phyloP scores from a whole-genome alignment of 495 filamentous ascomycete species.

The Aspergillus sparsus region DNA sequence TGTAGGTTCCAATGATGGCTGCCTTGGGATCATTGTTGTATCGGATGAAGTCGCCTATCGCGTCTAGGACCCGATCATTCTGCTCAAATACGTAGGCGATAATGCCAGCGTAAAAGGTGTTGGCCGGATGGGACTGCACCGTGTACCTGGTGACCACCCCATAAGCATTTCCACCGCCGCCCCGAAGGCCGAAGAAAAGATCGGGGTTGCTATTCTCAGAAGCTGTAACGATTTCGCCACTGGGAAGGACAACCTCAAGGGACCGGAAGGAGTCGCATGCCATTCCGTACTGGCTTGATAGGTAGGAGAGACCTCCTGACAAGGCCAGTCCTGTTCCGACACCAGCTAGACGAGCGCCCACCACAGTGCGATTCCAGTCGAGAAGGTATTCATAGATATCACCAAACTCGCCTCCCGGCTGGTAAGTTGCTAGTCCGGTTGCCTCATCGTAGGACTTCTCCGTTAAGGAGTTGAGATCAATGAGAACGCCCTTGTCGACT shows the following conservation, averaged over 20 bases:
- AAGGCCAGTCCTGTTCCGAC: slow-evolving; percentile 14
- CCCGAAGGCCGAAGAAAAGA: slow-evolving; percentile 16
- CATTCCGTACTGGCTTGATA: slow-evolving; percentile 15
- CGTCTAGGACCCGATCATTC: slow-evolving; percentile 8
- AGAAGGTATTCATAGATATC: slow-evolving; percentile 15
- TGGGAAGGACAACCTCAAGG: slow-evolving; percentile 17
- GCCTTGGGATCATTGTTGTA: slow-evolving; percentile 18
- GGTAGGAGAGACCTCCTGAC: slow-evolving; percentile 17
- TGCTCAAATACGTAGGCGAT: slow-evolving; percentile 17
- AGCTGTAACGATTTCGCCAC: slow-evolving; percentile 8
- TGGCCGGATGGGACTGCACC: slow-evolving; percentile 13
- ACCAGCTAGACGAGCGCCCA: slow-evolving; percentile 13
- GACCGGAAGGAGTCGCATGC: slow-evolving; percentile 20
- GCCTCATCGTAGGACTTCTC: slow-evolving; percentile 5
- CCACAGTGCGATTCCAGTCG: slow-evolving; percentile 15
- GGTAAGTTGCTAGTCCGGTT: slow-evolving; percentile 10
- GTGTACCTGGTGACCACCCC: slow-evolving; percentile 18
- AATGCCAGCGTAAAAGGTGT: slow-evolving; percentile 16
- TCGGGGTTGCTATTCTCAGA: slow-evolving; percentile 7
- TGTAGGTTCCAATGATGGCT: slow-evolving; percentile 18
- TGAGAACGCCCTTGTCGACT: slow-evolving; percentile 16
- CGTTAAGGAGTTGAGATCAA: slow-evolving; percentile 9
- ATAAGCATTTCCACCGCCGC: slow-evolving; percentile 17
- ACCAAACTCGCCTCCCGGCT: slow-evolving; percentile 14
- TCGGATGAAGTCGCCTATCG: slow-evolving; percentile 13